Conservation (phyloP, 805 yeast genomes). For the Cephaloascus fragrans region DNA sequence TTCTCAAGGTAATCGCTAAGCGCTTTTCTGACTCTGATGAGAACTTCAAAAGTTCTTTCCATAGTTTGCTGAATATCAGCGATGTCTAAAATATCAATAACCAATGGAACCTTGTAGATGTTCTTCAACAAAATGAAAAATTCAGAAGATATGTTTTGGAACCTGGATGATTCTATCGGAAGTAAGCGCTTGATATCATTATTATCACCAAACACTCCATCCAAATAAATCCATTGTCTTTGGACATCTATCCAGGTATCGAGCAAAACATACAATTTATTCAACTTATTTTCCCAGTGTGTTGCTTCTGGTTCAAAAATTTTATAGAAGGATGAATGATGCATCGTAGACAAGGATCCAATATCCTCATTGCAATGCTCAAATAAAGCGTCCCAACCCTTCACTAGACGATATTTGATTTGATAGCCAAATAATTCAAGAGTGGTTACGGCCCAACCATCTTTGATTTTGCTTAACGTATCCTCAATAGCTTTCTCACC, state of each 20-base stretch:
- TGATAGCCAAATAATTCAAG: constrained; percentile 48
- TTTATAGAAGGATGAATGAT: constrained; percentile 49
- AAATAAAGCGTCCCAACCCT: constrained; percentile 58
- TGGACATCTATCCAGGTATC: constrained; percentile 80
- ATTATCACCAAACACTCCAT: constrained; percentile 61
- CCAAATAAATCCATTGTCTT: constrained; percentile 78
- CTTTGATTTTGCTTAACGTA: constrained; percentile 38
- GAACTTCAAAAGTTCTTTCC: constrained; percentile 42
- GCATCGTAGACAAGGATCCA: constrained; percentile 58
- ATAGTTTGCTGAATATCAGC: constrained; percentile 38
- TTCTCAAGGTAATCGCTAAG: constrained; percentile 70
- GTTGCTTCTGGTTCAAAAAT: constrained; percentile 50
- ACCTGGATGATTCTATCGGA: constrained; percentile 63
- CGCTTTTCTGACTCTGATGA: constrained; percentile 51
- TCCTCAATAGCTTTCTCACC: constrained; percentile 63
- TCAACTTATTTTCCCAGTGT: constrained; percentile 49
- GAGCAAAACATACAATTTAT: constrained; percentile 37
- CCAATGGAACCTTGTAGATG: constrained; percentile 36
- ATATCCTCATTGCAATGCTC: constrained; percentile 52
- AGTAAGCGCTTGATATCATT: constrained; percentile 51
- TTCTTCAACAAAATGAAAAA: constrained; percentile 40
- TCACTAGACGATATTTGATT: constrained; percentile 44
- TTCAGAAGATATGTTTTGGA: constrained; percentile 53
- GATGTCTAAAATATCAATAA: constrained; percentile 44
- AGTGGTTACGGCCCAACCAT: constrained; percentile 42